A percentile compares a stretch with the other conserved stretches of the same genome.
Conservation (phyloP, 805 yeast genomes). For the Zygosaccharomyces bailii region DNA sequence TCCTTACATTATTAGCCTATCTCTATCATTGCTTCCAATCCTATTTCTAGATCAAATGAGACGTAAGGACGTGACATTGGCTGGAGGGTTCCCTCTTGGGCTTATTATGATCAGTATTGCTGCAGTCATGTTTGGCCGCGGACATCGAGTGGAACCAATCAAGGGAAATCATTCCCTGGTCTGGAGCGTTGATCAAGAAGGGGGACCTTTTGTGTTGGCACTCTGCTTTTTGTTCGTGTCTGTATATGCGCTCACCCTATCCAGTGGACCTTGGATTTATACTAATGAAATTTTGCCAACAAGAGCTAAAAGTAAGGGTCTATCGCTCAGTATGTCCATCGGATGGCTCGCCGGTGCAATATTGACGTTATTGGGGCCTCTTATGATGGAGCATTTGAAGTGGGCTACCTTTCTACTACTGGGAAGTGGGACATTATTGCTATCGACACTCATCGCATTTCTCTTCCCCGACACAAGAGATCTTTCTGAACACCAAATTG, state of each 20-base stretch:
- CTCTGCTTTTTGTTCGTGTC: constrained; percentile 45
- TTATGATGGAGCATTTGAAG: constrained; percentile 35
- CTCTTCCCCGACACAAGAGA: constrained; percentile 46
- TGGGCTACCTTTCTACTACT: constrained; percentile 43
- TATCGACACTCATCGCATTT: constrained; percentile 33
- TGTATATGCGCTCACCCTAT: constrained; percentile 44
- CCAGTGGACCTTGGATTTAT: constrained; percentile 49
- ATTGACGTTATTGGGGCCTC: constrained; percentile 42
- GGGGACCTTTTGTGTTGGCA: constrained; percentile 45
- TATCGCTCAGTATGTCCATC: constrained; percentile 44
- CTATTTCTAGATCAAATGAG: constrained; percentile 42
- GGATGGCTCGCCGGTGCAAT: constrained; percentile 44
- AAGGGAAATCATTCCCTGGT: constrained; percentile 36
- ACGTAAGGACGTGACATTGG: constrained; percentile 46
- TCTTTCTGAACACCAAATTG: neutral
- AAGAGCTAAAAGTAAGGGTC: constrained; percentile 45
- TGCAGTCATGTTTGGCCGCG: constrained; percentile 36
- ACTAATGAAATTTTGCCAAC: constrained; percentile 48
- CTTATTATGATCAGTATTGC: constrained; percentile 38
- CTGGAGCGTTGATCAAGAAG: constrained; percentile 38
- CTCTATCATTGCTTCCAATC: constrained; percentile 45
- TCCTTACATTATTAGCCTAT: constrained; percentile 41
- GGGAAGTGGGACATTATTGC: constrained; percentile 36
- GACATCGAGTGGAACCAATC: constrained; percentile 34
- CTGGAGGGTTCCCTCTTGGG: constrained; percentile 42